A percentile compares a stretch with the other conserved stretches of the same genome.
phyloP scores from a whole-genome alignment of 768 basidiomycete species.

The Mycena crocata region DNA sequence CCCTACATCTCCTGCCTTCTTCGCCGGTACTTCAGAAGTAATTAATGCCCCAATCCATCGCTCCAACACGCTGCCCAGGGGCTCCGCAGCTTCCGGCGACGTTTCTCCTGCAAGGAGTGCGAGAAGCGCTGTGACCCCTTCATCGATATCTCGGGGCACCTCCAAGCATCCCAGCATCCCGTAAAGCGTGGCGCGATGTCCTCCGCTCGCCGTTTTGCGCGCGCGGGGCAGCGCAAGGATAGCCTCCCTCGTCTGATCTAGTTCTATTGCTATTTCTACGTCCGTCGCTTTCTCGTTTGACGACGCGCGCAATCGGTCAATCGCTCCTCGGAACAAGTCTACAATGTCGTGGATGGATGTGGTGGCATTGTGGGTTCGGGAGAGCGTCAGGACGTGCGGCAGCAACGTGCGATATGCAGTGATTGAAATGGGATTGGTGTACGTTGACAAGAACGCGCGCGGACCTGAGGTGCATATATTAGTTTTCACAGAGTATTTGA shows the following conservation, averaged over 20 bases:
- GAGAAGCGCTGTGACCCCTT: constrained; percentile 53
- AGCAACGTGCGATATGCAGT: constrained; percentile 24
- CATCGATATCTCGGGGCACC: constrained; percentile 58
- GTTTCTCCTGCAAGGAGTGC: constrained; percentile 35
- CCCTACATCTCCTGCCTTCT: constrained; percentile 25
- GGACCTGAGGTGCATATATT: constrained; percentile 12
- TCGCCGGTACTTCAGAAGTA: constrained; percentile 17
- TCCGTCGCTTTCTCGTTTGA: constrained; percentile 49
- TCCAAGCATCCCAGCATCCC: constrained; percentile 72
- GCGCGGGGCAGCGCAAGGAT: constrained; percentile 79
- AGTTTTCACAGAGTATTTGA: background rate
- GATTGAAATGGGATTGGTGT: constrained; percentile 23
- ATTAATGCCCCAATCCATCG: constrained; percentile 28
- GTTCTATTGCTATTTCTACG: constrained; percentile 50
- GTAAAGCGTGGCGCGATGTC: constrained; percentile 86
- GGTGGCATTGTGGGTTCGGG: constrained; percentile 29
- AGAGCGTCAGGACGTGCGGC: constrained; percentile 27
- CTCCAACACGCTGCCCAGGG: constrained; percentile 19
- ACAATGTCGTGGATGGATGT: constrained; percentile 20
- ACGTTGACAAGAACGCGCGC: constrained; percentile 25
- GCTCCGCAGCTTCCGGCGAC: constrained; percentile 28
- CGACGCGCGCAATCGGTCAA: constrained; percentile 37
- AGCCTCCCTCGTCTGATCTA: constrained; percentile 62
- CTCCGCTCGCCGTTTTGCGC: constrained; percentile 89
- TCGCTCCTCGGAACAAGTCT: constrained; percentile 26